These are phyloP conservation scores for Adansonia digitata DNA, from an alignment of 345 rosid species.

Conservation along the genomic window DNA sequence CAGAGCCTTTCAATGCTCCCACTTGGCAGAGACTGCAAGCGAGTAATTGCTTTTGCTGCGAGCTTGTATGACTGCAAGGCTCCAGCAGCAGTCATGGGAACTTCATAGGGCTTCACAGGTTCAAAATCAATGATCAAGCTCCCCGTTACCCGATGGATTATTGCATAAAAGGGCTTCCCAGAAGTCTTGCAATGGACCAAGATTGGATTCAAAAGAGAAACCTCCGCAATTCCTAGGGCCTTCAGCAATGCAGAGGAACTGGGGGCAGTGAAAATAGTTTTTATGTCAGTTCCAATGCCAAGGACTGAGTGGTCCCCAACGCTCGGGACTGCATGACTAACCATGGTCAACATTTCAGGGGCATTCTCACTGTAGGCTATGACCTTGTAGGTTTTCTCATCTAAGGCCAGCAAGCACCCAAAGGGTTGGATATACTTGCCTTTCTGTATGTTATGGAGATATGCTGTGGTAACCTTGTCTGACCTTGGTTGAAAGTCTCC, in stretches of 20 bases:
- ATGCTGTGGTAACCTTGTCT: conserved; percentile 79
- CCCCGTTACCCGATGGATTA: conserved; percentile 82
- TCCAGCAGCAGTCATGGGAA: conserved; percentile 96
- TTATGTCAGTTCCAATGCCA: conserved; percentile 68
- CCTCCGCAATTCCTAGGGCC: conserved; percentile 84
- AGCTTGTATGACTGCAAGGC: conserved; percentile 96
- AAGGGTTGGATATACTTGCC: conserved; percentile 94
- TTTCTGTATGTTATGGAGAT: conserved; percentile 94
- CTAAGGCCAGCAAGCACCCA: conserved; percentile 91
- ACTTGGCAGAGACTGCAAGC: conserved; percentile 80
- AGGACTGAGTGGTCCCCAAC: conserved; percentile 81
- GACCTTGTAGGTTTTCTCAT: conserved; percentile 80
- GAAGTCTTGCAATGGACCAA: conserved; percentile 93
- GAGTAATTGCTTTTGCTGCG: conserved; percentile 89
- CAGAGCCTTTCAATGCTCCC: conserved; percentile 92
- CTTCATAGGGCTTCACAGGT: conserved; percentile 94
- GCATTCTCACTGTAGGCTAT: conserved; percentile 95
- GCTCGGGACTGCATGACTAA: conserved; percentile 88
- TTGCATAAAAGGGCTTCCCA: conserved; percentile 92
- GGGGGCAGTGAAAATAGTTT: conserved; percentile 74
- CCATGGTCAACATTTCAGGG: conserved; percentile 81
- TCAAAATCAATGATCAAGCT: conserved; percentile 88
- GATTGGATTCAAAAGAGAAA: conserved; percentile 85
- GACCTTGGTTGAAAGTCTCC: conserved; percentile 60
- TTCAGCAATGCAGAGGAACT: conserved; percentile 85